Evolutionary conservation across 495 filamentous ascomycete species (phyloP), one percentile per base, ranked within the genome.

Genomic region (Xylaria telfairii): DNA sequence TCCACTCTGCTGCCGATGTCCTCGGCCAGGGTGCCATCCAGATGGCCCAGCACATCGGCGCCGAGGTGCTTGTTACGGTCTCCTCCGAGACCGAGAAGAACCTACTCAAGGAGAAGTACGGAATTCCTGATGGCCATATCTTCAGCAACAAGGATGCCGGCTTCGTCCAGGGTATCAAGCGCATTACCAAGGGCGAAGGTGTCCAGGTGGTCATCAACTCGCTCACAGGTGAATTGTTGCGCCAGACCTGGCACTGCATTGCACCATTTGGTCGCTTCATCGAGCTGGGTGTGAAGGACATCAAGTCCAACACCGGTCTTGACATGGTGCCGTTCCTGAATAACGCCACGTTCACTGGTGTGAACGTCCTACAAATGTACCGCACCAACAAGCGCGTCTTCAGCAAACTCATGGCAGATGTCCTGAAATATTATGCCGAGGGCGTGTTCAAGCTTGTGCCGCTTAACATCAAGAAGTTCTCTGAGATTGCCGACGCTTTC

Each of bases 141-240:
- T 86, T 90, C 69, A 83, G 67, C 67, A 81, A 79, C 68, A 74
- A 75, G 57, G 71, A 75, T 56, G 63, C 62, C 49, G 69, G 73
- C 19, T 81, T 89, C 68, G 81, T 76, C 26, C 67, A 80, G 51
- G 81, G 76, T 0, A 76, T 90, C 51, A 78, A 78, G 71, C 68
- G 76, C 17, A 75, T 77, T 19, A 90, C 88, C 0, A 76, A 78
- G 7, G 81, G 78, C 8, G 59, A 78, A 0, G 89, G 89, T 15
- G 87, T 90, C 10, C 87, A 90, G 69, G 82, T 89, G 0, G 77
- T 90, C 28, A 61, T 91, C 15, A 90, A 90, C 73, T 86, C 85
- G 9, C 72, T 90, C n/a, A 74, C 76, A 0, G 80, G 77, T 13
- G 77, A 81, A 46, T 61, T 71, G 44, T 62, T 79, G 13, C 62